A percentile compares a stretch with the other conserved stretches of the same genome.
Conservation (phyloP, 768 basidiomycete genomes). For the Chalciporus piperatus region DNA sequence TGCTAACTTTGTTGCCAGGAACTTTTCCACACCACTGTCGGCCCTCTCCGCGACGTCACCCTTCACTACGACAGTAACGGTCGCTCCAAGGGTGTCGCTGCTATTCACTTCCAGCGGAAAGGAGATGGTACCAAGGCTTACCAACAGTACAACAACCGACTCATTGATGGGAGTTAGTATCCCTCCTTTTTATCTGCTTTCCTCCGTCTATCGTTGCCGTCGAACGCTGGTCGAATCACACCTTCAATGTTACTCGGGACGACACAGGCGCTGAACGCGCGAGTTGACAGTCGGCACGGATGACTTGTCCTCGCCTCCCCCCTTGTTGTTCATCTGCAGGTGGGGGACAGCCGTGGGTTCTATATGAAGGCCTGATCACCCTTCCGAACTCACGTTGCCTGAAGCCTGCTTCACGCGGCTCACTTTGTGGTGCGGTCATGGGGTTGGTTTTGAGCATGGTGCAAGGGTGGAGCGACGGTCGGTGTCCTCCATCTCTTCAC, state of each 20-base stretch:
- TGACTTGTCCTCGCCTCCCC: constrained; percentile 30
- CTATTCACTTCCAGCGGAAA: constrained; percentile 79
- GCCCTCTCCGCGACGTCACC: constrained; percentile 78
- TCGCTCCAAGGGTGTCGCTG: constrained; percentile 87
- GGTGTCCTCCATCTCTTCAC: constrained; percentile 33
- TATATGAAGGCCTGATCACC: constrained; percentile 28
- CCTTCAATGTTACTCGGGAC: constrained; percentile 21
- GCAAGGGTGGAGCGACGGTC: constrained; percentile 29
- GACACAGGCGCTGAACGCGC: constrained; percentile 29
- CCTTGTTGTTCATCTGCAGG: constrained; percentile 11
- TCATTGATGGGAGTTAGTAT: constrained; percentile 99
- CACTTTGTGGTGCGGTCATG: constrained; percentile 30
- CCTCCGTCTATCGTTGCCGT: constrained; percentile 27
- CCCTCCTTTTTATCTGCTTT: constrained; percentile 46
- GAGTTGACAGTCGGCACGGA: constrained; percentile 27
- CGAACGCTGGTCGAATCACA: constrained; percentile 22
- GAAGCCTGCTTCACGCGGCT: constrained; percentile 21
- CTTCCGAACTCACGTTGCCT: constrained; percentile 24
- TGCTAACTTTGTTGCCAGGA: constrained; percentile 55
- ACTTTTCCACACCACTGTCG: constrained; percentile 87
- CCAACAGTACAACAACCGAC: constrained; percentile 93
- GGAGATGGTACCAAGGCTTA: constrained; percentile 93
- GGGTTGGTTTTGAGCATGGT: constrained; percentile 32
- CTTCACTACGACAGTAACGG: constrained; percentile 84
- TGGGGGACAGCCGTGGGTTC: constrained; percentile 25